Conservation (phyloP, 495 filamentous ascomycete genomes). For the Aspergillus coremiiformis region DNA sequence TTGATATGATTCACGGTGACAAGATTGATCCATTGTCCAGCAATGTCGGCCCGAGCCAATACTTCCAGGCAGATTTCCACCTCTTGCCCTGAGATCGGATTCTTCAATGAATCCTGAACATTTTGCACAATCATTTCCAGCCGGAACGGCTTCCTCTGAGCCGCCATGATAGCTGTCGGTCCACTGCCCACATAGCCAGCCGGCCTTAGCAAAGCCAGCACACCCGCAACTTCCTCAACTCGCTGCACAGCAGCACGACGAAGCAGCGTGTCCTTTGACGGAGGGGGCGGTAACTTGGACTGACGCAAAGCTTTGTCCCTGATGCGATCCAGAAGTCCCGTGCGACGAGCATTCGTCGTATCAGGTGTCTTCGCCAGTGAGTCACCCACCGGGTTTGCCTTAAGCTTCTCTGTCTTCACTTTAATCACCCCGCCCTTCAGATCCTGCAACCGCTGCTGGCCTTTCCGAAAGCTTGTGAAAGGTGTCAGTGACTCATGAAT, state of each 20-base stretch:
- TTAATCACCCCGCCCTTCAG: slow-evolving; percentile 37
- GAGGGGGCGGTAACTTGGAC: slow-evolving; percentile 38
- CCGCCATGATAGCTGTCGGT: slow-evolving; percentile 25
- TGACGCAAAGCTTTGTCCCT: slow-evolving; percentile 39
- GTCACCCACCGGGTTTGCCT: slow-evolving; percentile 13
- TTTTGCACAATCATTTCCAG: slow-evolving; percentile 33
- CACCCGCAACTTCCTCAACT: slow-evolving; percentile 36
- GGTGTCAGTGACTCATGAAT: slow-evolving; percentile 40
- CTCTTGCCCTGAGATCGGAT: slow-evolving; percentile 34
- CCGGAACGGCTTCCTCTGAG: slow-evolving; percentile 36
- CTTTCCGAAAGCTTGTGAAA: slow-evolving; percentile 36
- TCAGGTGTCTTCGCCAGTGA: slow-evolving; percentile 17
- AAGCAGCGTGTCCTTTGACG: slow-evolving; percentile 35
- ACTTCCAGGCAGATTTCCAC: slow-evolving; percentile 39
- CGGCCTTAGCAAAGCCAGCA: slow-evolving; percentile 34
- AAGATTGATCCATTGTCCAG: slow-evolving; percentile 39
- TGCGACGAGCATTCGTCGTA: slow-evolving; percentile 29
- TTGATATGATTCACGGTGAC: slow-evolving; percentile 36
- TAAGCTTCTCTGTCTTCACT: slow-evolving; percentile 32
- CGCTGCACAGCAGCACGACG: slow-evolving; percentile 34
- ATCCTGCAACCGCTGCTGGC: slow-evolving; percentile 42
- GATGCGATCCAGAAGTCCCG: slow-evolving; percentile 38
- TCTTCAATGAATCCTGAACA: slow-evolving; percentile 35
- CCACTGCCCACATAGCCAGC: slow-evolving; percentile 28
- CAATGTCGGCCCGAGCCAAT: slow-evolving; percentile 32